A percentile compares a stretch with the other conserved stretches of the same genome.
These are phyloP conservation scores for Boletus pseudo-olivaceus DNA, from an alignment of 768 basidiomycete genomes.

Conservation along the genomic window DNA sequence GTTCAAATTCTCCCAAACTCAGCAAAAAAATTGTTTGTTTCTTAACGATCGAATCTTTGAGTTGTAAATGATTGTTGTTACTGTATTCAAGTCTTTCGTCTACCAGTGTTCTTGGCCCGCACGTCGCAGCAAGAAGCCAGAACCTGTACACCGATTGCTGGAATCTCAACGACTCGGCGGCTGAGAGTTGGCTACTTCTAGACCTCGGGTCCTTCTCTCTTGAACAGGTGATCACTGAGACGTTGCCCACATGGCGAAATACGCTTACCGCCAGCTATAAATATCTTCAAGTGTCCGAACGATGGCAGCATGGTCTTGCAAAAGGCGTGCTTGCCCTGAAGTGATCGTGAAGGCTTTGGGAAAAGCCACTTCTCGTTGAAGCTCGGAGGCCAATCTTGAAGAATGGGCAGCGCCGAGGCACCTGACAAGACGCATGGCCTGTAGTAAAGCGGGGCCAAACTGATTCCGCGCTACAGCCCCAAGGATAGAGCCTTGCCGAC, in stretches of 20 bases:
- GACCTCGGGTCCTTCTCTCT: constrained; percentile 39
- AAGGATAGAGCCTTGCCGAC: constrained; percentile 30
- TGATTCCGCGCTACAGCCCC: constrained; percentile 29
- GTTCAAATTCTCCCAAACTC: constrained; percentile 11
- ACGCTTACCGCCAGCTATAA: constrained; percentile 37
- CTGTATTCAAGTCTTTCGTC: background rate
- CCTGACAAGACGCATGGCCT: constrained; percentile 28
- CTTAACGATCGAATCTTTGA: constrained; percentile 4
- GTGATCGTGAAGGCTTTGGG: constrained; percentile 6
- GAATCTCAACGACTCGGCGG: constrained; percentile 32
- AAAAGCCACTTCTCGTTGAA: constrained; percentile 5
- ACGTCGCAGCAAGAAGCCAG: constrained; percentile 20
- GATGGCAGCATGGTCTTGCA: constrained; percentile 25
- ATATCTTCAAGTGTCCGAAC: constrained; percentile 34
- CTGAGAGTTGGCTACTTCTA: constrained; percentile 27
- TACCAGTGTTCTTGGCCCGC: constrained; percentile 1
- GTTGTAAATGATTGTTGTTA: background rate
- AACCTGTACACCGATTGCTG: constrained; percentile 29
- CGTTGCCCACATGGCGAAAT: background rate
- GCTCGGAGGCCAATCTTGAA: constrained; percentile 5
- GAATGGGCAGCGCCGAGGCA: constrained; percentile 4
- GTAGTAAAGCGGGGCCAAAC: constrained; percentile 30
- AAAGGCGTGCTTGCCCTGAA: constrained; percentile 17
- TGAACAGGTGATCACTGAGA: background rate
- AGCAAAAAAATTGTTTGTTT: constrained; percentile 8